Evolutionary conservation across 768 basidiomycete species (phyloP).

Genomic region (Trametes coccinea): DNA sequence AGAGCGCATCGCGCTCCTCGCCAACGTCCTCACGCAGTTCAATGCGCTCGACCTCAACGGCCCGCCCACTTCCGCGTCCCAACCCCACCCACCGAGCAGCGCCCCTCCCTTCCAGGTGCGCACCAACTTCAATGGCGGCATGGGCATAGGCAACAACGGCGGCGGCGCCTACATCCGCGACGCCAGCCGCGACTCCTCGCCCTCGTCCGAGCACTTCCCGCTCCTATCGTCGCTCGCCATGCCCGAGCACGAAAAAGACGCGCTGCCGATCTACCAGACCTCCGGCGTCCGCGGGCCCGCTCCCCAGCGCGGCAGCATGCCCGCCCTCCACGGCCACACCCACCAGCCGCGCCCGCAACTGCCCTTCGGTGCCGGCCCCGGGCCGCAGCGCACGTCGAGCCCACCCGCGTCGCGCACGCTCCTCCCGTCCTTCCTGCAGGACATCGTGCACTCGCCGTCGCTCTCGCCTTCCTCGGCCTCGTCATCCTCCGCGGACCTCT

Average conservation of each 20-base stretch:
- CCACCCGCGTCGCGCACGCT: slow-evolving; percentile 43
- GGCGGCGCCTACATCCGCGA: background rate
- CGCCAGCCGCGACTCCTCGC: slow-evolving; percentile 13
- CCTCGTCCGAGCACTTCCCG: slow-evolving; percentile 11
- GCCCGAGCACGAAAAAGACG: slow-evolving; percentile 9
- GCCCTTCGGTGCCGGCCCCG: slow-evolving; percentile 25
- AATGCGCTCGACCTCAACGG: slow-evolving; percentile 23
- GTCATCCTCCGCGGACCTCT: slow-evolving; percentile 65
- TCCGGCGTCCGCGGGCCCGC: slow-evolving; percentile 40
- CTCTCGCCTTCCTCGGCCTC: slow-evolving; percentile 55
- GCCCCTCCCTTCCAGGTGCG: slow-evolving; percentile 13
- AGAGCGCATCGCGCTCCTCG: slow-evolving; percentile 78
- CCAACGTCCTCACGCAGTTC: slow-evolving; percentile 63
- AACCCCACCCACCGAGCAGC: slow-evolving; percentile 7
- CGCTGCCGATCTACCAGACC: slow-evolving; percentile 71
- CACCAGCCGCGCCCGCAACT: slow-evolving; percentile 29
- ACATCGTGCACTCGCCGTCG: slow-evolving; percentile 69
- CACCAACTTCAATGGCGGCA: background rate
- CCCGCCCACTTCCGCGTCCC: slow-evolving; percentile 12
- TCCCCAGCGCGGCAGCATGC: slow-evolving; percentile 32
- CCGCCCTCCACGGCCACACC: slow-evolving; percentile 37
- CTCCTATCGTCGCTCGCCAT: slow-evolving; percentile 12
- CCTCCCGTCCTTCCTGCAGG: slow-evolving; percentile 77
- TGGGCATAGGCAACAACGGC: background rate
- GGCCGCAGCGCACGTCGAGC: slow-evolving; percentile 38